Conservation (phyloP, 805 yeast species). For the Kuraishia capsulata region DNA sequence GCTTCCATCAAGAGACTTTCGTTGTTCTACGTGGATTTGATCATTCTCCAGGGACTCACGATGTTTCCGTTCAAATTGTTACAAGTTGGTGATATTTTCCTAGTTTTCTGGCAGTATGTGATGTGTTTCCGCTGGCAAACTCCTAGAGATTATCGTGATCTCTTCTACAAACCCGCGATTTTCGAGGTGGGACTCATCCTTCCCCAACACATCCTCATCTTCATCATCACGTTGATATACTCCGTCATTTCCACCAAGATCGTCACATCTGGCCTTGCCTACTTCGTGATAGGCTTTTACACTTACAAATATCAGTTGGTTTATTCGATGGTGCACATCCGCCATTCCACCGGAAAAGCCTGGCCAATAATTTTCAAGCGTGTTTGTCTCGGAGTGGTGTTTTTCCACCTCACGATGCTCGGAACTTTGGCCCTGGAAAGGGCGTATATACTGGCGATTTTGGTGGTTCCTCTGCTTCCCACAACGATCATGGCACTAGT, state of each 20-base stretch:
- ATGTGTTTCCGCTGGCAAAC: constrained; percentile 28
- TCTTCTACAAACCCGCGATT: constrained; percentile 46
- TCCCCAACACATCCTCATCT: constrained; percentile 53
- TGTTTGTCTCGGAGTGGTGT: constrained; percentile 42
- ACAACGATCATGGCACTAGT: constrained; percentile 34
- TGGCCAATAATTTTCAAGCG: constrained; percentile 59
- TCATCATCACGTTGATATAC: constrained; percentile 49
- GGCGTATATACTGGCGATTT: constrained; percentile 37
- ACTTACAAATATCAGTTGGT: constrained; percentile 55
- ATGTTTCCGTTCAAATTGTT: constrained; percentile 51
- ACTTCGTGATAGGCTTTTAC: constrained; percentile 46
- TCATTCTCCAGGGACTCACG: constrained; percentile 61
- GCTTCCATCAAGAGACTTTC: constrained; percentile 41
- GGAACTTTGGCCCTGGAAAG: constrained; percentile 56
- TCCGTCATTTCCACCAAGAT: constrained; percentile 55
- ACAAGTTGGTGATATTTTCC: constrained; percentile 44
- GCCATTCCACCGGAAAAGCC: constrained; percentile 57
- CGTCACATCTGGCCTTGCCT: constrained; percentile 46
- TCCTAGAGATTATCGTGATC: constrained; percentile 41
- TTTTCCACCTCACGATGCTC: constrained; percentile 54
- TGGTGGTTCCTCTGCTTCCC: constrained; percentile 40
- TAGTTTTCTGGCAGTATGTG: constrained; percentile 32
- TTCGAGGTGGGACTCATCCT: constrained; percentile 54
- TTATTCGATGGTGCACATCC: constrained; percentile 54
- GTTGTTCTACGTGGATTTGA: constrained; percentile 48